Evolutionary conservation across 2,329 filamentous ascomycete genomes (phyloP), one percentile per base, ranked within the genome.

Genomic region (Aspergillus sergii): DNA sequence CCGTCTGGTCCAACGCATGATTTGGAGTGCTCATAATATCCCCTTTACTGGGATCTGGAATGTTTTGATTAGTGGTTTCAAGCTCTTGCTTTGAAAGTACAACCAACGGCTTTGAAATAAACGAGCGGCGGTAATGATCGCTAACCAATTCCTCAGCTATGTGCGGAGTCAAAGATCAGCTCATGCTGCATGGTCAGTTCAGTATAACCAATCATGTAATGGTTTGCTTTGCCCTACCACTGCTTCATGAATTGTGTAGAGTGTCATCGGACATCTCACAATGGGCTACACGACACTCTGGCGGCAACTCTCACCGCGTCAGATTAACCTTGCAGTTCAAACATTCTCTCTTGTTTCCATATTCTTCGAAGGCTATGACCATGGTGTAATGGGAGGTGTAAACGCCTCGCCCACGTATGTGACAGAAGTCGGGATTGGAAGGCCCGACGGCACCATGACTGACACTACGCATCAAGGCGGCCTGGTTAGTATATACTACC

Each of bases 361-460:
- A 12, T 76, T 77, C 67, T 77, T 77, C 64, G 75, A 77, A 57
- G 83, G 84, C 23, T 86, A 85, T 73, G 82, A 85, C 63, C 84
- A 85, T 67, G 83, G 83, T 58, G 82, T 85, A n/a, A 82, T 84
- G 78, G 83, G 83, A 56, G 81, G 80, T 46, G 82, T 85, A 56
- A 85, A 83, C 62, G 68, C 71, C 48, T 68, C 79, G 12, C 73
- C 75, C 0, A 70, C 71, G 41, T 83, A 83, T 53, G 69, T 76
- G 16, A 68, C 65, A 0, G 60, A 68, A 45, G 81, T 84, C 10
- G 78, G 78, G 51, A 84, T 85, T 53, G 83, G 84, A 19, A 62
- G 58, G 26, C 56, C 78, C 0, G 78, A 82, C 66, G 83, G 81
- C 30, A 79, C 75, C 4, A 79, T 85, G 32, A 85, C 82, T 12